phyloP scores from a whole-genome alignment of 2,329 filamentous ascomycete genomes.

The Hymenotorrendiella dingleyae region DNA sequence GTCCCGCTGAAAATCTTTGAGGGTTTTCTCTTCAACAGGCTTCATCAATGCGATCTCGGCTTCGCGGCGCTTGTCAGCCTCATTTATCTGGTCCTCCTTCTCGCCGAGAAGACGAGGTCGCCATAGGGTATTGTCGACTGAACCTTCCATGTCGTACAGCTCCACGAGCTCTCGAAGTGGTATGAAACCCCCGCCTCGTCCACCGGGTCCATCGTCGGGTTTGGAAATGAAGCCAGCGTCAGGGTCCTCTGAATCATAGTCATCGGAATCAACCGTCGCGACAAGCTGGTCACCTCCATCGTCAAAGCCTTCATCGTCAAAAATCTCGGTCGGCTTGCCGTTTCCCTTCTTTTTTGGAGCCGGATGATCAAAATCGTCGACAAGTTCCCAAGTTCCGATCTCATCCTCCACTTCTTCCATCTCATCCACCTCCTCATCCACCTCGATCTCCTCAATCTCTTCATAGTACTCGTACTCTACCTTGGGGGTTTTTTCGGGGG shows the following conservation, averaged over 20 bases:
- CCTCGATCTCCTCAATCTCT: not conserved
- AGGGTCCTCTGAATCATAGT: too few relatives aligned
- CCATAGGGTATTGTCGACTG: conserved; percentile 26
- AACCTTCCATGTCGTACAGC: conserved; percentile 12
- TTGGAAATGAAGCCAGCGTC: too few relatives aligned
- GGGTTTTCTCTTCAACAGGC: not conserved
- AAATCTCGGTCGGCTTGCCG: not conserved
- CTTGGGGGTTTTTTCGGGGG: not conserved
- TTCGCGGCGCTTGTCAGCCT: not conserved
- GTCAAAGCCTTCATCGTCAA: not conserved
- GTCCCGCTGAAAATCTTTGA: not conserved
- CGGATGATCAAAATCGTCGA: conserved; percentile 2
- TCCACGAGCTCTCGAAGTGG: conserved; percentile 16
- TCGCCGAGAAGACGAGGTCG: conserved; percentile 20
- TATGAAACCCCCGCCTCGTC: conserved; percentile 16
- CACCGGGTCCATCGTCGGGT: too few relatives aligned
- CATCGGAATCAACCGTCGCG: not conserved
- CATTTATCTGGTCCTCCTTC: not conserved
- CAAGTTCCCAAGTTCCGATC: conserved; percentile 2
- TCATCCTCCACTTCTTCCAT: not conserved
- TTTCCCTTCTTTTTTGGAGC: not conserved
- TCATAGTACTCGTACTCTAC: too few relatives aligned
- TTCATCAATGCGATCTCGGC: not conserved
- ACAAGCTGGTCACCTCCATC: not conserved
- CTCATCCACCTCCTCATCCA: not conserved